Evolutionary conservation across 345 rosid genomes (phyloP), one percentile per base, ranked within the genome.

Genomic region (Syzygium aromaticum): DNA sequence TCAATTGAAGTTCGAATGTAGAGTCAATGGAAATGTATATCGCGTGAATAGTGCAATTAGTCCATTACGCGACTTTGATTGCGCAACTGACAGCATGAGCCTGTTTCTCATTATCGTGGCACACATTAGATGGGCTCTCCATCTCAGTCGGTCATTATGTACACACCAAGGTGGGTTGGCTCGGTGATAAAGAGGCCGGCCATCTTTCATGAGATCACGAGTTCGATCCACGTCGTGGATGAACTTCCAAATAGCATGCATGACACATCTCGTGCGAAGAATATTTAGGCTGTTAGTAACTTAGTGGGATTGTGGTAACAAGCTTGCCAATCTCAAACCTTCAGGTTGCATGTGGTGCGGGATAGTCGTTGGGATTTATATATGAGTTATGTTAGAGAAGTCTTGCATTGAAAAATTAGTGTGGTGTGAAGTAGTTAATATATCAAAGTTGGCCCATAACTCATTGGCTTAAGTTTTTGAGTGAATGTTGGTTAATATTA

Each of bases 291-390:
- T 73, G 46, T 25, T 2, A 38, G 25, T 49, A 73, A 17, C 11
- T 33, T 33, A 1, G 22, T 33, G 78, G 21, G 38, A 67, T 67
- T 33, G 5, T 1, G 5, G 6, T 9, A 6, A 17, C 9, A 23
- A 67, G 46, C 6, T 1, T 10, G 8, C 3, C 14, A 38, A 38
- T 33, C 25, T 38, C 46, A 73, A 73, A 73, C 13, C 25, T 73
- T 40, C 0, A 0, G 2, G 2, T 5, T 2, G 3, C 43, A 17
- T 67, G 25, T 33, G 40, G 7, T 9, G 27, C 2, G 10, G 1
- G 10, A 0, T 38, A 73, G 80, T 21, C 1, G 7, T 43, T 43
- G 46, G 46, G 46, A 43, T 43, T 43, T 1, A 43, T 7, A 43
- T 43, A 6, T 43, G 46, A 5, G 7, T 43, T 43, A 43, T 43